Conservation (phyloP, 2,329 filamentous ascomycete genomes). For the Phyllosticta paracitricarpa region DNA sequence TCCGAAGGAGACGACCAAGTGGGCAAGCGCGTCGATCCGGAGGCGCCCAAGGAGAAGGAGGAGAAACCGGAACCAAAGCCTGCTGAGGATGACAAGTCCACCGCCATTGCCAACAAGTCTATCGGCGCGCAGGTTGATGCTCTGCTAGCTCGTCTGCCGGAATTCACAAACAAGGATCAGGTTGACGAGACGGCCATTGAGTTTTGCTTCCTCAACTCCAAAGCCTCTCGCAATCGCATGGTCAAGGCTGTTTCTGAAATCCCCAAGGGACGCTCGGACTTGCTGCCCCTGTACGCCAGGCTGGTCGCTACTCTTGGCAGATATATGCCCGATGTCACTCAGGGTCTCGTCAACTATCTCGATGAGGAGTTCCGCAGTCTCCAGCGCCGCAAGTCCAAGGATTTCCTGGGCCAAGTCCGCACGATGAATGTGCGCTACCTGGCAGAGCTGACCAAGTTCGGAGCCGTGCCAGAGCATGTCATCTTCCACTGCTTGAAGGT, state of each 20-base stretch:
- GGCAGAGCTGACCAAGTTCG: slow-evolving; percentile 94
- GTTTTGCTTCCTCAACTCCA: slow-evolving; percentile 97
- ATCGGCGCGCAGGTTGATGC: slow-evolving; percentile 95
- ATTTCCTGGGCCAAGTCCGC: slow-evolving; percentile 88
- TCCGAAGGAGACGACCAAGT: slow-evolving; percentile 68
- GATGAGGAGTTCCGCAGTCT: slow-evolving; percentile 96
- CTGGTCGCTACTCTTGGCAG: slow-evolving; percentile 86
- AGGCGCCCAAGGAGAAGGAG: slow-evolving; percentile 35
- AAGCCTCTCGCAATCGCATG: slow-evolving; percentile 88
- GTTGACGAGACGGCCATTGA: slow-evolving; percentile 91
- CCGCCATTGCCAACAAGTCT: slow-evolving; percentile 93
- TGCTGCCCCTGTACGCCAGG: slow-evolving; percentile 84
- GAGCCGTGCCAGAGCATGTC: slow-evolving; percentile 94
- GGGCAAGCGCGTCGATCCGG: slow-evolving; percentile 59
- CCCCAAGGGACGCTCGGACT: slow-evolving; percentile 83
- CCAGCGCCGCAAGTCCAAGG: slow-evolving; percentile 93
- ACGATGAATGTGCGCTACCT: slow-evolving; percentile 95
- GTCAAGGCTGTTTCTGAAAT: slow-evolving; percentile 90
- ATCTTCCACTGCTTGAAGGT: slow-evolving; percentile 99
- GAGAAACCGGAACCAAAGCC: slow-evolving; percentile 38
- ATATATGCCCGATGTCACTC: slow-evolving; percentile 90
- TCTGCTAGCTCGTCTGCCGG: slow-evolving; percentile 75
- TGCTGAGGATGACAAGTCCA: slow-evolving; percentile 72
- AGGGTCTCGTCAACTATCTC: slow-evolving; percentile 80
- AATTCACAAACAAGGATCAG: slow-evolving; percentile 80